Evolutionary conservation across 805 yeast species (phyloP), one percentile per base, ranked within the genome.

Genomic region (Blastobotrys robertii): DNA sequence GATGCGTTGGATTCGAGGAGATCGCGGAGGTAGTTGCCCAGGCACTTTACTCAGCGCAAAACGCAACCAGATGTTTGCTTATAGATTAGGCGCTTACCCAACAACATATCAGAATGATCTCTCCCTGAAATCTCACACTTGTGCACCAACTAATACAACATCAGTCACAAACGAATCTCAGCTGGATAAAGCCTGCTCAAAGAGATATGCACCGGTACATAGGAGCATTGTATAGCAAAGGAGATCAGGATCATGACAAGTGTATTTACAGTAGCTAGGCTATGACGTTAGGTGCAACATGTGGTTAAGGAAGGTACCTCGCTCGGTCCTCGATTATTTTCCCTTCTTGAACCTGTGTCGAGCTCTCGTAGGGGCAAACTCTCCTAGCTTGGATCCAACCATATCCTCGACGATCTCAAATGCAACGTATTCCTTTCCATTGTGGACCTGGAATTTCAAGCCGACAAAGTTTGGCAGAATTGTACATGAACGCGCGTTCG

Each of bases 391-490:
- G 52, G 80, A 76, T 13, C 98, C 98, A 47, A 92, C 96, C 98
- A 92, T 92, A 54, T 92, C 92, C 59, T 92, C 97, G 7, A 82
- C 76, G 14, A 92, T 75, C 51, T 81, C 85, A 42, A 92, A 73
- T 41, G 86, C 85, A 33, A 87, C 94, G 59, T 88, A 92, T 53
- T 86, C 94, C 59, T 82, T 84, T 25, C 98, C 98, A 64, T 92
- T 92, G 66, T 92, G 98, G 30, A 92, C 84, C 64, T 92, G 95
- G 63, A 92, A 92, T 54, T 79, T 82, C 44, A 92, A 69, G 3
- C 98, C 98, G 30, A 92, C 95, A 65, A 92, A 90, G 60, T 86
- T 94, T 14, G 98, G 98, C 39, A 92, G 68, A 43, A 92, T 84
- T 13, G 97, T 92, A 59, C 97, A 92, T 30, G 90, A 69, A 61